phyloP scores from a whole-genome alignment of 305 asterid species.

The Fraxinus greggii region DNA sequence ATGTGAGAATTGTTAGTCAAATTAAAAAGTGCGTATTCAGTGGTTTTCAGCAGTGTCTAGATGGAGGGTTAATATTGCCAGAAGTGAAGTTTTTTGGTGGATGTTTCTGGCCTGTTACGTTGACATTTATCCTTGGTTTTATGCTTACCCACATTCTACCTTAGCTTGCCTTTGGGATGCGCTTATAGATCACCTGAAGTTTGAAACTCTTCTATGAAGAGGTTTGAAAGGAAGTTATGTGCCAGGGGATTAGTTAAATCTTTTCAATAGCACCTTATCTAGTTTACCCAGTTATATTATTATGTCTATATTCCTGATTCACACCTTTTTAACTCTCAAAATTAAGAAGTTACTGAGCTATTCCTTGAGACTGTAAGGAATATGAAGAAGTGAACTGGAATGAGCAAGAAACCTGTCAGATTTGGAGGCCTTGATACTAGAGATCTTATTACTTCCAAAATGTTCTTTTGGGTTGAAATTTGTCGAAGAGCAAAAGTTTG shows the following conservation, averaged over 20 bases:
- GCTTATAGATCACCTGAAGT: neutral
- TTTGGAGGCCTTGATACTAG: neutral
- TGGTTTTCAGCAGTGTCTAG: slow-evolving; percentile 1
- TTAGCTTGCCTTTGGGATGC: neutral
- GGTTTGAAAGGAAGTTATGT: neutral
- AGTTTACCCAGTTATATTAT: neutral
- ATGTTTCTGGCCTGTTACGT: neutral
- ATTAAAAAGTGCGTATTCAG: neutral
- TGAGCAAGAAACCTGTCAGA: neutral
- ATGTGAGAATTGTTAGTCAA: neutral
- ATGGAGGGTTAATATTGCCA: neutral
- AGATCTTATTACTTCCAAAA: neutral
- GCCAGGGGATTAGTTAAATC: neutral
- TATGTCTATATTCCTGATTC: neutral
- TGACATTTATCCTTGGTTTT: neutral
- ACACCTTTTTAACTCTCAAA: neutral
- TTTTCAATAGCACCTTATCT: neutral
- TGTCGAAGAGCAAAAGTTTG: neutral
- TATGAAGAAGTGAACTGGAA: neutral
- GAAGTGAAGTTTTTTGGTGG: neutral
- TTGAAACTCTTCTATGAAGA: neutral
- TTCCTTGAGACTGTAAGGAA: neutral
- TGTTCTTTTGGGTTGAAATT: neutral
- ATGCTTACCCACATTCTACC: neutral
- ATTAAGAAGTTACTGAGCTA: neutral